Base-by-base conservation (phyloP, 139 green algal species). In the Deuterostichococcus epilithicus region DNA sequence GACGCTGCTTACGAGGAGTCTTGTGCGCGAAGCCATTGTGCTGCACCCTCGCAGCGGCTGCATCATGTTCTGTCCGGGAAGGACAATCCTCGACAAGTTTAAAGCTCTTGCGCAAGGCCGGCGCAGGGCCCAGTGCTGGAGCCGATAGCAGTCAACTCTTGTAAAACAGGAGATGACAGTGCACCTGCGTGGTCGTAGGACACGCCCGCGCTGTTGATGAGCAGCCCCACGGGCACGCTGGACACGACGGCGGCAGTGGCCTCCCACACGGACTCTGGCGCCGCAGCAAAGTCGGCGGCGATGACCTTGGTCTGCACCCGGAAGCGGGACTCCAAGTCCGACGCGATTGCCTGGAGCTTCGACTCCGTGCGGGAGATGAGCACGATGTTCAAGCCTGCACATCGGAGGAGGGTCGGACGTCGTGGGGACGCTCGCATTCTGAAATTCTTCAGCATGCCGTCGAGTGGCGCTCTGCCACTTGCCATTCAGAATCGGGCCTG, bases 181-280 rank as follows among this genome's bases (percentile, higher is more conserved):
- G 42, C 52, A 63, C 52, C 52, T n/a, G 90, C 83, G 76, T 97
- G 85, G 59, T 91, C 87, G 71, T 97, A 95, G 0, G 85, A 92
- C 77, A 94, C 76, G 26, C 92, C 92, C 10, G 89, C 92, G 70
- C 97, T 97, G 85, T 97, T 97, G 36, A 97, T 82, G 28, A 97
- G 88, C 18, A 97, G 63, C 32, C 90, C 92, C 18, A 97, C 81
- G n/a, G 95, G 85, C 38, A 90, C n/a, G 23, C n/a, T 72, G 22
- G 78, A 59, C 23, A 92, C 66, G 5, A 45, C 58, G 2, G 74
- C 74, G 6, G 6, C 60, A 25, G 91, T 52, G 35, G 37, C 5
- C 6, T 72, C 45, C 47, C 82, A 80, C 33, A 34, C 80, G 45
- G 70, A 74, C 6, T 74, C 68, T 26, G 82, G 59, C 13, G 83